A percentile compares a stretch with the other conserved stretches of the same genome.
Conservation (phyloP, 495 filamentous ascomycete genomes). For the Xylaria sp. region DNA sequence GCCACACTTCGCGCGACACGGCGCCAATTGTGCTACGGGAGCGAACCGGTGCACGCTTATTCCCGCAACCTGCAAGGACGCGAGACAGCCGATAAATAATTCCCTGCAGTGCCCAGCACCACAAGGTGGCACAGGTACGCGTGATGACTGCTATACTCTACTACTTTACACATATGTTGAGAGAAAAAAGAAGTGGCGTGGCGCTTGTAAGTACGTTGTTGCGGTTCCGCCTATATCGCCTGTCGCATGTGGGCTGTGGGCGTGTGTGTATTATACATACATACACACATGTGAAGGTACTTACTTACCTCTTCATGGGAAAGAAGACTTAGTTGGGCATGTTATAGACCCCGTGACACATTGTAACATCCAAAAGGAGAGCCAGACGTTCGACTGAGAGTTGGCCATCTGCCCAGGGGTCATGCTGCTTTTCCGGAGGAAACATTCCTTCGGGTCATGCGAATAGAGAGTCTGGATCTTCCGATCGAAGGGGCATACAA, state of each 20-base stretch:
- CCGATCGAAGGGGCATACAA: background rate
- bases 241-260: too few species aligned
- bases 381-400: background rate
- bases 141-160: background rate
- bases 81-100: slow-evolving; percentile 11
- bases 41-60: background rate
- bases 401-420: background rate
- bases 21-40: background rate
- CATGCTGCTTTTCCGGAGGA: background rate
- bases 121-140: background rate
- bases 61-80: slow-evolving; percentile 25
- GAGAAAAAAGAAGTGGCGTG: background rate
- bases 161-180: too few species aligned
- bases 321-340: background rate
- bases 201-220: background rate
- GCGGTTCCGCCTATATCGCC: background rate
- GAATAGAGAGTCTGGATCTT: background rate
- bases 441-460: background rate
- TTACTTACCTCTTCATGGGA: background rate
- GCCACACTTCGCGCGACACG: background rate
- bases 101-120: slow-evolving; percentile 4
- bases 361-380: background rate
- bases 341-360: background rate
- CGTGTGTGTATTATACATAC: too few species aligned
- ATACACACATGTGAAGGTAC: slow-evolving; percentile 16